Base-by-base conservation (phyloP, 2,329 filamentous ascomycete species). In the Graphilbum ipis-grandicollis region DNA sequence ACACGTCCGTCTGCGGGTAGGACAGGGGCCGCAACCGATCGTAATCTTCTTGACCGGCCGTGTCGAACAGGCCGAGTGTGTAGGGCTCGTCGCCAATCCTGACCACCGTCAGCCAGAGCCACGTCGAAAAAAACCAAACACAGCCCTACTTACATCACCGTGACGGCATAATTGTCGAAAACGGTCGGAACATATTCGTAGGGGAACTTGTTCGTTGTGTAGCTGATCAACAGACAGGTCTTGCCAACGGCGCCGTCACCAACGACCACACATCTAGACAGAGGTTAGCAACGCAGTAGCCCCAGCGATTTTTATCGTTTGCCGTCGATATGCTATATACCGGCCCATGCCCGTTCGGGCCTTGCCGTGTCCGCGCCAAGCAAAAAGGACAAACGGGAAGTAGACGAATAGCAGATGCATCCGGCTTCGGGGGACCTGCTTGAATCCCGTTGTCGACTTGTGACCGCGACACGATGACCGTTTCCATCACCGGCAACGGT, bases 1-100 rank as follows among this genome's bases (percentile, higher is more conserved):
- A 96, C 47, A 96, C 90, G 54, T 96, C 90, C 50, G 90, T 96
- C 63, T 96, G 90, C 1, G 90, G 90, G 57, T 98, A 98, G 44
- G 90, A 96, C 42, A 96, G 74, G 34, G 90, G 90, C 53, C 90
- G 82, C 46, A 98, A 75, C 51, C 90, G 80, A 60, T 98, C 90
- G 64, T 96, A 96, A 76, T 98, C 88, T 70, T 98, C 90, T 66
- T 98, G 90, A 59, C 90, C 90, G 44, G 90, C 90, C 28, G 90
- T 98, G 76, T 98, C 90, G 56, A 96, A 98, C 21, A 98, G 71
- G 41, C 90, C 90, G 34, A 98, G 71, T 14, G 90, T 98, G 59
- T 96, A 96, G 41, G 90, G 90, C 62, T 98, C 90, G 57, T 96
- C 90, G 46, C 90, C 90, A 57, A 98, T 96, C 90, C 90, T 98